Evolutionary conservation across 306 rosid genomes (phyloP).

Genomic region (Glycine soja): DNA sequence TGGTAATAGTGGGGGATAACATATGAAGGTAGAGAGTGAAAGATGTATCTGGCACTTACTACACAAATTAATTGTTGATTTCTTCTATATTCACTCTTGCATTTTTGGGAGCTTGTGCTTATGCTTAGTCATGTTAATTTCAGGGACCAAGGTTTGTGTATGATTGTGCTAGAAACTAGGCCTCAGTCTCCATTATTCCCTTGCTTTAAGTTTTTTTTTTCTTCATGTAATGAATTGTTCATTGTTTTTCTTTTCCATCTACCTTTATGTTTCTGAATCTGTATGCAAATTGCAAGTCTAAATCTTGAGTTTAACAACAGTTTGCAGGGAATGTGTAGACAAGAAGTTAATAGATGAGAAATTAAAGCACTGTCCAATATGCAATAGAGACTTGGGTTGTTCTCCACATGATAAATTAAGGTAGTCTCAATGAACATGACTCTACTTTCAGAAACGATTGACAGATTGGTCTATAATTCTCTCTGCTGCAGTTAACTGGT

Average conservation of each 20-base stretch:
- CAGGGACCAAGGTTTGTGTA: background rate
- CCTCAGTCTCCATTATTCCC: background rate
- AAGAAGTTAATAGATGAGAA: constrained; percentile 58
- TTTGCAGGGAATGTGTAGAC: constrained; percentile 77
- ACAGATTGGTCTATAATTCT: constrained; percentile 5
- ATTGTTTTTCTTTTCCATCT: background rate
- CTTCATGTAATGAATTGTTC: background rate
- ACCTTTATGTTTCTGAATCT: background rate
- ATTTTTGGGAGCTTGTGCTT: constrained; percentile 21
- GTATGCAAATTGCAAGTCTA: background rate
- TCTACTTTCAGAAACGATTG: background rate
- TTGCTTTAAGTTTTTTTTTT: constrained; percentile 8
- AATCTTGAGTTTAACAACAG: constrained; percentile 53
- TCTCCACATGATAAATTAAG: constrained; percentile 68
- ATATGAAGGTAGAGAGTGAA: background rate
- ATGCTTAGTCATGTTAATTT: constrained; percentile 12
- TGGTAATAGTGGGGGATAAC: no score
- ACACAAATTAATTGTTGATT: constrained; percentile 5
- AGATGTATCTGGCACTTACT: background rate
- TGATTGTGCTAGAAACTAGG: constrained; percentile 17
- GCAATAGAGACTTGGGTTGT: constrained; percentile 66
- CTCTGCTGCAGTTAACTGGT: background rate
- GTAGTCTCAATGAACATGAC: constrained; percentile 47
- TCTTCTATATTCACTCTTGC: constrained; percentile 6
- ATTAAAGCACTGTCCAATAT: constrained; percentile 59